phyloP scores from a whole-genome alignment of 768 basidiomycete species.

The Filobasidium floriforme region DNA sequence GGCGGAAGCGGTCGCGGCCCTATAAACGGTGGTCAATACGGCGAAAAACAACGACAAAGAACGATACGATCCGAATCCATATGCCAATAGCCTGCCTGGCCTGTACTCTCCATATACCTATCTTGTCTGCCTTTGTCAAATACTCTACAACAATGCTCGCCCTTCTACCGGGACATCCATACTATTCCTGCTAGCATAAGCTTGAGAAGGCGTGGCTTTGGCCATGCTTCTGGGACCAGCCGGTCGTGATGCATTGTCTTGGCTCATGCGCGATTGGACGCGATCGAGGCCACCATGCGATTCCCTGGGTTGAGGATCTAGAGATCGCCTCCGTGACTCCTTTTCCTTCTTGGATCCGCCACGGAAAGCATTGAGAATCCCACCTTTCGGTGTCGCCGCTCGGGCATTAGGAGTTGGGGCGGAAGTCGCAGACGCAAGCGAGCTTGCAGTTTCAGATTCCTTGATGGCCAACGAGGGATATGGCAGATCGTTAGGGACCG shows the following conservation, averaged over 20 bases:
- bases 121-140: too few species aligned
- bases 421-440: not conserved
- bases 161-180: too few species aligned
- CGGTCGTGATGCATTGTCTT: too few species aligned
- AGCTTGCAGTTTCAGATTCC: not conserved
- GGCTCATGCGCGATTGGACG: not conserved
- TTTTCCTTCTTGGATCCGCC: not conserved
- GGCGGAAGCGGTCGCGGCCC: constrained; percentile 27
- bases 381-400: not conserved
- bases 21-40: not conserved
- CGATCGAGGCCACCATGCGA: not conserved
- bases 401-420: not conserved
- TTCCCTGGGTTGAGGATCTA: not conserved
- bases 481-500: not conserved
- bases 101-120: too few species aligned
- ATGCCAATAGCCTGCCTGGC: too few species aligned
- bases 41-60: too few species aligned
- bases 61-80: too few species aligned
- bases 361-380: not conserved
- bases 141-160: too few species aligned
- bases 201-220: too few species aligned
- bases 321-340: not conserved
- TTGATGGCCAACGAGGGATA: not conserved
- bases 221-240: too few species aligned
- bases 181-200: too few species aligned